phyloP scores from a whole-genome alignment of 208 protist genomes.

The Angomonas ambiguus region DNA sequence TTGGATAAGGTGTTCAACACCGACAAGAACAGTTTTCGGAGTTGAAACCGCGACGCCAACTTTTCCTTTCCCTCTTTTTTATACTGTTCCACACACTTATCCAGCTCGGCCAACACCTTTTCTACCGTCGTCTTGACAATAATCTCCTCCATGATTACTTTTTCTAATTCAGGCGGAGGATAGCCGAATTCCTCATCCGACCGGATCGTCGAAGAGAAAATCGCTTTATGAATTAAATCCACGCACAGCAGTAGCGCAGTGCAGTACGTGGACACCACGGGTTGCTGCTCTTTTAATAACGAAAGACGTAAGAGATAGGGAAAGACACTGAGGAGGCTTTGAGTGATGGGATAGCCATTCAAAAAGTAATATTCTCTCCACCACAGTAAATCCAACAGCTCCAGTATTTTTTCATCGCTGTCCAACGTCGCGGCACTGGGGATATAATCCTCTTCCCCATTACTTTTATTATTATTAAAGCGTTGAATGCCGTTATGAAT shows the following conservation, averaged over 20 bases:
- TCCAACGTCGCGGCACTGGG: slow-evolving; percentile 39
- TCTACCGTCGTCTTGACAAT: slow-evolving; percentile 18
- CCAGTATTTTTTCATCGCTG: slow-evolving; percentile 38
- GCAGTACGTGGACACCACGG: slow-evolving; percentile 64
- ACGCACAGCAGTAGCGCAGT: slow-evolving; percentile 56
- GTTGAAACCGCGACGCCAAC: slow-evolving; percentile 62
- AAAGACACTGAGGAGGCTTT: slow-evolving; percentile 63
- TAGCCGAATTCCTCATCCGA: slow-evolving; percentile 83
- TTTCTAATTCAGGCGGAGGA: slow-evolving; percentile 50
- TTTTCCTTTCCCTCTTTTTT: slow-evolving; percentile 22
- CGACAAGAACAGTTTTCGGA: slow-evolving; percentile 57
- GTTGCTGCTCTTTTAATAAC: slow-evolving; percentile 55
- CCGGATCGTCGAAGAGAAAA: slow-evolving; percentile 67
- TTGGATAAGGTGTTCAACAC: slow-evolving; percentile 44
- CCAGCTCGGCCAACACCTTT: slow-evolving; percentile 56
- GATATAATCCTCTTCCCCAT: slow-evolving; percentile 21
- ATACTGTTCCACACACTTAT: slow-evolving; percentile 33
- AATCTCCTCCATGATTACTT: slow-evolving; percentile 25
- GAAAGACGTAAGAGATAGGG: slow-evolving; percentile 70
- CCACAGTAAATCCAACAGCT: slow-evolving; percentile 76
- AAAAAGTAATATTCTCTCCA: slow-evolving; percentile 63
- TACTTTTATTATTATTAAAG: too few species aligned
- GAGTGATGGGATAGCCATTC: slow-evolving; percentile 58
- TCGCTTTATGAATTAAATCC: slow-evolving; percentile 49
- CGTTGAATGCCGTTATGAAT: slow-evolving; percentile 25